phyloP scores from a whole-genome alignment of 305 asterid genomes.

The Stenogyne calaminthoides region DNA sequence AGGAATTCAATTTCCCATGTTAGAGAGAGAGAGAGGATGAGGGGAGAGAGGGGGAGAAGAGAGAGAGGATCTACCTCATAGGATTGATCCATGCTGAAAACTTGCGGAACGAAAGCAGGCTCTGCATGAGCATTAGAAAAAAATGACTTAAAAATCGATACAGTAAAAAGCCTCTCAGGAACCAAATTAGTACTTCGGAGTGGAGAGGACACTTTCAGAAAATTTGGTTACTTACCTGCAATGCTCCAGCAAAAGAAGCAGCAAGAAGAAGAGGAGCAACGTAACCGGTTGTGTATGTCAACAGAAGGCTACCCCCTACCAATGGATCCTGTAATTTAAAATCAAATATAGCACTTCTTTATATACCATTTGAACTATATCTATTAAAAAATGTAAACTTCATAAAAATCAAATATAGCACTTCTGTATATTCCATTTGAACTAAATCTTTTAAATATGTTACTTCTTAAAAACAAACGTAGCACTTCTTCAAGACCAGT shows the following conservation, averaged over 20 bases:
- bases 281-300: slow-evolving; percentile 94
- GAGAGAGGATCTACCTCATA: slow-evolving; percentile 49
- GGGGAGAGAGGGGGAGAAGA: neutral
- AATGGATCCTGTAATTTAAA: slow-evolving; percentile 67
- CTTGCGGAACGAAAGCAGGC: slow-evolving; percentile 84
- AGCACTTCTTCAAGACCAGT: neutral
- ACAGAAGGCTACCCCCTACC: slow-evolving; percentile 84
- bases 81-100: slow-evolving; percentile 92
- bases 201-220: neutral
- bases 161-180: neutral
- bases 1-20: slow-evolving; percentile 21
- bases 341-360: slow-evolving; percentile 18
- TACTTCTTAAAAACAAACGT: neutral
- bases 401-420: no score
- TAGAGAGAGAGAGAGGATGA: neutral
- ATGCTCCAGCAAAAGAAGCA: slow-evolving; percentile 97
- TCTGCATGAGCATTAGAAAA: slow-evolving; percentile 50
- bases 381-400: no score
- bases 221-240: slow-evolving; percentile 61
- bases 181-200: neutral
- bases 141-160: neutral
- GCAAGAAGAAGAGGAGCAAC: slow-evolving; percentile 97
- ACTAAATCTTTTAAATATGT: no score
- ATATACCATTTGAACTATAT: neutral
- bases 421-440: no score